A percentile compares a stretch with the other conserved stretches of the same genome.
Conservation (phyloP, 352 stramenopile genomes). For the Blastocystis sp. region DNA sequence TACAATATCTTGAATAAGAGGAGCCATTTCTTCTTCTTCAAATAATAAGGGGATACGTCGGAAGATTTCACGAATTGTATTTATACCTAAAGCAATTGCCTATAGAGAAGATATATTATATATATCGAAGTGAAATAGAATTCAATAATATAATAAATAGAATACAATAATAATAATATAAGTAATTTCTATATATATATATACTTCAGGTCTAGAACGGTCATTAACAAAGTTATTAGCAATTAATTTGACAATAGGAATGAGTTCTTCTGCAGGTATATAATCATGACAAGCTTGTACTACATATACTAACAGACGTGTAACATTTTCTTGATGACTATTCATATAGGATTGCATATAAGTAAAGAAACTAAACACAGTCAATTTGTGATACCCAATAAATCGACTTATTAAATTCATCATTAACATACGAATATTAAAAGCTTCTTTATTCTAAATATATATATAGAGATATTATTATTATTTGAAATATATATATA, state of each 20-base stretch:
- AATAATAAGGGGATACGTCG: slow-evolving; percentile 72
- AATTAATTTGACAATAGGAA: slow-evolving; percentile 82
- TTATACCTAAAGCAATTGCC: slow-evolving; percentile 93
- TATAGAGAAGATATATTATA: slow-evolving; percentile 71
- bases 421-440: slow-evolving; percentile 81
- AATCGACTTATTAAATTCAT: slow-evolving; percentile 92
- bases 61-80: slow-evolving; percentile 79
- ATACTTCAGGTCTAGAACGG: slow-evolving; percentile 36
- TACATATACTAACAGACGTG: slow-evolving; percentile 79
- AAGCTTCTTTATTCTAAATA: slow-evolving; percentile 52
- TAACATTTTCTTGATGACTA: slow-evolving; percentile 59
- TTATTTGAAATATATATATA: too few relatives aligned
- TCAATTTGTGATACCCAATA: slow-evolving; percentile 83
- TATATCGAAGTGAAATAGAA: background rate
- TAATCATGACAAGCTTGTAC: slow-evolving; percentile 87
- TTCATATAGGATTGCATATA: slow-evolving; percentile 74
- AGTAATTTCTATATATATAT: too few relatives aligned
- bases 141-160: too few relatives aligned
- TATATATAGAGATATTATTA: too few relatives aligned
- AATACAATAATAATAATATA: too few relatives aligned
- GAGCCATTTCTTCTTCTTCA: slow-evolving; percentile 66
- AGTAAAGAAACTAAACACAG: slow-evolving; percentile 81
- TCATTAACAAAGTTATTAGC: slow-evolving; percentile 94
- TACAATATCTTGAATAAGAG: slow-evolving; percentile 48
- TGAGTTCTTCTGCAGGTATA: slow-evolving; percentile 80